Conservation (phyloP, 352 stramenopile species). For the Aphanomyces cochlioides region DNA sequence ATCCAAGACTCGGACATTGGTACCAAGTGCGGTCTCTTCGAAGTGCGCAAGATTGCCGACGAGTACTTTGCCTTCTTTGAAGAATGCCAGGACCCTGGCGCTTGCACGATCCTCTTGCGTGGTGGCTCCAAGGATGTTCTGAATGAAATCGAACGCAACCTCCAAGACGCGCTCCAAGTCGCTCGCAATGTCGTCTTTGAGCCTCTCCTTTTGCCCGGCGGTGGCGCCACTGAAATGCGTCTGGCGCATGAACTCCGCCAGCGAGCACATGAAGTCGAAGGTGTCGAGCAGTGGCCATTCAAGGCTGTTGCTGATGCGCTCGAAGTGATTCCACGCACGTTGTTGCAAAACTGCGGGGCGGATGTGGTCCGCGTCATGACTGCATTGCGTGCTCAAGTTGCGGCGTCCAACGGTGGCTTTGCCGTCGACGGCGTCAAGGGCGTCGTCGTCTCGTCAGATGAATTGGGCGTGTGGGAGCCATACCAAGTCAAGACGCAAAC, state of each 20-base stretch:
- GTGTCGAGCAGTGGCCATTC: constrained; percentile 97
- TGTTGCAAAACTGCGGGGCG: constrained; percentile 99
- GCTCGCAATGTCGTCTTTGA: constrained; percentile 99
- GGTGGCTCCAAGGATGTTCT: constrained; percentile 99
- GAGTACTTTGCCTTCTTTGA: constrained; percentile 99
- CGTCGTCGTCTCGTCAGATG: constrained; percentile 92
- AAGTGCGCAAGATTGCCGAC: constrained; percentile 91
- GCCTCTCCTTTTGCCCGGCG: constrained; percentile 92
- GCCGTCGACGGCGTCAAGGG: constrained; percentile 82
- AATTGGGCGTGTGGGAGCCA: constrained; percentile 98
- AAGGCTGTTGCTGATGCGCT: constrained; percentile 96
- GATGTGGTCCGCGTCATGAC: constrained; percentile 98
- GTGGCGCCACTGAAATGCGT: constrained; percentile 98
- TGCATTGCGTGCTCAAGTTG: constrained; percentile 92
- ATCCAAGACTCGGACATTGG: constrained; percentile 99
- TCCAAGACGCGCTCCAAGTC: constrained; percentile 99
- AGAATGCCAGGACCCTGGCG: constrained; percentile 97
- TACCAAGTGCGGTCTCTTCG: constrained; percentile 97
- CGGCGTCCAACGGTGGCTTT: constrained; percentile 68
- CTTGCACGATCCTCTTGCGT: constrained; percentile 97
- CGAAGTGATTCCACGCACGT: constrained; percentile 98
- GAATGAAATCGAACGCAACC: constrained; percentile 99
- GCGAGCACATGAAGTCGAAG: constrained; percentile 87
- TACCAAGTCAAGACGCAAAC: constrained; percentile 99
- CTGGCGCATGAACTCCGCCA: constrained; percentile 94